Evolutionary conservation across 345 rosid species (phyloP), one percentile per base, ranked within the genome.

Genomic region (Noccaea bulbosa): DNA sequence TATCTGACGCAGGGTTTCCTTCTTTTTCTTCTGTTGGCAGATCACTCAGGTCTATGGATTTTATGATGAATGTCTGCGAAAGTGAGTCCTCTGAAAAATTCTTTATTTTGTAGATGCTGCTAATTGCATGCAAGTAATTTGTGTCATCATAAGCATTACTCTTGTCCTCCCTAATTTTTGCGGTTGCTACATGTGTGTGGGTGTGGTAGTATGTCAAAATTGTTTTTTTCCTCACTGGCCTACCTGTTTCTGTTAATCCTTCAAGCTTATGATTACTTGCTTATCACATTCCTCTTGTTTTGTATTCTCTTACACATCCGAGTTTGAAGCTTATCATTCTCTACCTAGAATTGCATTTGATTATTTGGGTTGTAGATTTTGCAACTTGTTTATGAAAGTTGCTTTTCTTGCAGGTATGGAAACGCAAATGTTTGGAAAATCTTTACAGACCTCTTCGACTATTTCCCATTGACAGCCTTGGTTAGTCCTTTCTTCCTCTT

Each of bases 41-140:
- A 91, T 93, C 62, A 93, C 98, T 76, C 97, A 91, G 80, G 98
- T 93, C 73, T 91, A 93, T 89, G 98, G 98, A 40, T 93, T 93
- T 80, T 93, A 93, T 80, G 98, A 91, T 72, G 99, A 93, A 75
- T 93, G 99, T 81, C 87, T 93, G 65, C 80, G 98, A 81, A 93
- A 93, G 98, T 93, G 81, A 91, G 98, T 85, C 65, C 55, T 62
- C 65, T 75, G 65, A 27, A 62, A 52, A 4, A 55, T 5, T 7
- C 32, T 33, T 68, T 48, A 40, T 20, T 59, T 43, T 67, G 9
- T 58, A 57, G 44, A 48, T 38, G 59, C 49, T 64, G 50, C n/a
- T 39, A 55, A 17, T 24, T 72, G 56, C 58, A 38, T 72, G 48
- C 67, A 49, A 49, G 47, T 35, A 51, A 11, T 63, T 64, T n/a